Percentiles rank a stretch among this genome's conserved stretches.
These are phyloP conservation scores for Mimosa bimucronata DNA, from an alignment of 306 rosid species.

Conservation along the genomic window DNA sequence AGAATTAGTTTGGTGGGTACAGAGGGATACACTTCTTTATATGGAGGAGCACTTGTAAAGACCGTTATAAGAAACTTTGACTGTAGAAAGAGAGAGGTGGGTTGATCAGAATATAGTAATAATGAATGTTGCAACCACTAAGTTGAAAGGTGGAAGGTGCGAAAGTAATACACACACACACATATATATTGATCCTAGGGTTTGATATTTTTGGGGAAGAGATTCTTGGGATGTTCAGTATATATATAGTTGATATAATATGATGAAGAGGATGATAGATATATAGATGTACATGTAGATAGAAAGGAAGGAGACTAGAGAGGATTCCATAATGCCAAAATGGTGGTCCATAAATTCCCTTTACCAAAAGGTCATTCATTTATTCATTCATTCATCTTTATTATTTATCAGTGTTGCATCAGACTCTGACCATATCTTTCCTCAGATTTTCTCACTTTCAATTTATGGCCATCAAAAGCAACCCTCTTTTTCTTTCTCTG, in stretches of 20 bases:
- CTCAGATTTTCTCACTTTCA: constrained; percentile 53
- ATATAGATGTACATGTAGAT: not conserved
- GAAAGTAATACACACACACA: no score
- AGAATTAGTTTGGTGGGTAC: not conserved
- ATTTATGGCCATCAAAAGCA: constrained; percentile 29
- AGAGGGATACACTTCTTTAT: not conserved
- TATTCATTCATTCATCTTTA: constrained; percentile 21
- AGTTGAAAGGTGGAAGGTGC: constrained; percentile 36
- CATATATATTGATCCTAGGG: not conserved
- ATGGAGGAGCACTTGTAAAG: not conserved
- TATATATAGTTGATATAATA: not conserved
- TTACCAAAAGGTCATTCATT: constrained; percentile 53
- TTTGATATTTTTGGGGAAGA: constrained; percentile 59
- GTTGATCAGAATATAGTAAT: constrained; percentile 32
- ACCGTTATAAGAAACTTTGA: constrained; percentile 10
- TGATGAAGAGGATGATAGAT: not conserved
- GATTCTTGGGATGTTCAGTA: constrained; percentile 41
- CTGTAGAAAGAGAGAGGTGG: constrained; percentile 8
- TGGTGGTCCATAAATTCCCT: constrained; percentile 85
- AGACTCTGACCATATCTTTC: constrained; percentile 51
- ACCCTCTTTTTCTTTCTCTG: constrained; percentile 1
- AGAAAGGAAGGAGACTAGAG: not conserved
- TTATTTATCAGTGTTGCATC: not conserved
- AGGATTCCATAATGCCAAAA: constrained; percentile 54
- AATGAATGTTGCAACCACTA: constrained; percentile 36